phyloP scores from a whole-genome alignment of 2,329 filamentous ascomycete species.

The Domatiomyces globalis region DNA sequence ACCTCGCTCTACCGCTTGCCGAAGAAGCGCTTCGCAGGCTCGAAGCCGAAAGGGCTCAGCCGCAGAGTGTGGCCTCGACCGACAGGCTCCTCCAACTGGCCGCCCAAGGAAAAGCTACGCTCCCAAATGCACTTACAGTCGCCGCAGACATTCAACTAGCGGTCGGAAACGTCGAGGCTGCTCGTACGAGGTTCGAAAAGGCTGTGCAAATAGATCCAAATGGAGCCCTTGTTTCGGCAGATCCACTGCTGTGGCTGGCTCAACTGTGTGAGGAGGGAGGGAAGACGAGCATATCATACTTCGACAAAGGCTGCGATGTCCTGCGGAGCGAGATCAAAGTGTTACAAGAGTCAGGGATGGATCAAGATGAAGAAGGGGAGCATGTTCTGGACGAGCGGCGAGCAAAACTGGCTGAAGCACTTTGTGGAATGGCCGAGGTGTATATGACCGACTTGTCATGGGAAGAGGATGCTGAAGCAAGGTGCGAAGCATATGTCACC shows the following conservation, averaged over 20 bases:
- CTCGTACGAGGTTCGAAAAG: constrained; percentile 55
- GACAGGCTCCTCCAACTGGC: constrained; percentile 14
- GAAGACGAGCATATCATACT: constrained; percentile 46
- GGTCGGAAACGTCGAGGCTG: constrained; percentile 63
- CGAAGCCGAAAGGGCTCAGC: constrained; percentile 13
- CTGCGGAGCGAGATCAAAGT: constrained; percentile 42
- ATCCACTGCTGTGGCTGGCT: constrained; percentile 90
- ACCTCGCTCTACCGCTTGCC: constrained; percentile 42
- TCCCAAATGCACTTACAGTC: constrained; percentile 51
- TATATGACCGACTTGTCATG: constrained; percentile 97
- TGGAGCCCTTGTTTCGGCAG: constrained; percentile 45
- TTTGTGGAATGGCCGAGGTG: constrained; percentile 88
- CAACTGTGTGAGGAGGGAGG: constrained; percentile 61
- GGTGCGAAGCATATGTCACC: constrained; percentile 77
- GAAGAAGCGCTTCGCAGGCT: constrained; percentile 34
- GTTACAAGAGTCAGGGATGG: constrained; percentile 17
- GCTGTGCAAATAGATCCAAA: constrained; percentile 66
- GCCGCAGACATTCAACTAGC: constrained; percentile 73
- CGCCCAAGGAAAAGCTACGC: constrained; percentile 14
- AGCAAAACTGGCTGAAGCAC: constrained; percentile 70
- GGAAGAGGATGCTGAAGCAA: constrained; percentile 74
- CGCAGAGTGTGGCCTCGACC: constrained; percentile 6
- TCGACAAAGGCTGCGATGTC: constrained; percentile 51
- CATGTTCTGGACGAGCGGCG: constrained; percentile 40
- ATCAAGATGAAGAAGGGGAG: constrained; percentile 17